These are phyloP conservation scores for Gracilariopsis chorda DNA, from an alignment of 23 red algal genomes.

Conservation along the genomic window DNA sequence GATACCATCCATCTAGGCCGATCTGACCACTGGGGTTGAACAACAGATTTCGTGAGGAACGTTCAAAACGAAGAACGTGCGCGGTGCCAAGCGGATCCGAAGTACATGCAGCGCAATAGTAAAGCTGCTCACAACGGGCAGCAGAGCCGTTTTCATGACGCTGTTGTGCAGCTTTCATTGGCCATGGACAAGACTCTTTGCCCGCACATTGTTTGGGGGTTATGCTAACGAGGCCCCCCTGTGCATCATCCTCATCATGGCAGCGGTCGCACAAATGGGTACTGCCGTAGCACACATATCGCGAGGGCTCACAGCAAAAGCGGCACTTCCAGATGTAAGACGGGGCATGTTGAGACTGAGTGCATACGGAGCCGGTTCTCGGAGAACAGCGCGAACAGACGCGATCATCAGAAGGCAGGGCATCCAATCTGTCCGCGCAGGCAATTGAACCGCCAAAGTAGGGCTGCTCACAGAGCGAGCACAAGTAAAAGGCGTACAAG, in stretches of 20 bases:
- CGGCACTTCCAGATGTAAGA: constrained; percentile 74
- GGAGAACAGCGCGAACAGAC: constrained; percentile 46
- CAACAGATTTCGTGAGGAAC: constrained; percentile 45
- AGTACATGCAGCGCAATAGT: constrained; percentile 28
- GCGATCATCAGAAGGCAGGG: constrained; percentile 33
- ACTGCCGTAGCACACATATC: constrained; percentile 53
- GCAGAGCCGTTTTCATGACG: constrained; percentile 41
- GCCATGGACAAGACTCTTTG: neutral
- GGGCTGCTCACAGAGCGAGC: constrained; percentile 50
- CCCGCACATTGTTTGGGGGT: constrained; percentile 17
- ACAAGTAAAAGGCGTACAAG: constrained; percentile 64
- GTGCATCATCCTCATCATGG: constrained; percentile 34
- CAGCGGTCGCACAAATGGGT: constrained; percentile 64
- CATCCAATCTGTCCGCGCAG: constrained; percentile 27
- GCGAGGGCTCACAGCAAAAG: constrained; percentile 33
- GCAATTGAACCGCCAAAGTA: constrained; percentile 61
- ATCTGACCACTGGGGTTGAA: constrained; percentile 26
- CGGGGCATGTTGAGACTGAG: constrained; percentile 7
- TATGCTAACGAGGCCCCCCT: neutral
- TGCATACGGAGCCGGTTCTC: constrained; percentile 6
- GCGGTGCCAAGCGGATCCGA: neutral
- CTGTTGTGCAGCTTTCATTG: neutral
- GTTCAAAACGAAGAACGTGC: neutral
- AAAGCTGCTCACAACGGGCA: constrained; percentile 42
- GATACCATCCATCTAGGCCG: constrained; percentile 3